Base-by-base conservation (phyloP, 2,329 filamentous ascomycete species). In the Xylogone sp. region DNA sequence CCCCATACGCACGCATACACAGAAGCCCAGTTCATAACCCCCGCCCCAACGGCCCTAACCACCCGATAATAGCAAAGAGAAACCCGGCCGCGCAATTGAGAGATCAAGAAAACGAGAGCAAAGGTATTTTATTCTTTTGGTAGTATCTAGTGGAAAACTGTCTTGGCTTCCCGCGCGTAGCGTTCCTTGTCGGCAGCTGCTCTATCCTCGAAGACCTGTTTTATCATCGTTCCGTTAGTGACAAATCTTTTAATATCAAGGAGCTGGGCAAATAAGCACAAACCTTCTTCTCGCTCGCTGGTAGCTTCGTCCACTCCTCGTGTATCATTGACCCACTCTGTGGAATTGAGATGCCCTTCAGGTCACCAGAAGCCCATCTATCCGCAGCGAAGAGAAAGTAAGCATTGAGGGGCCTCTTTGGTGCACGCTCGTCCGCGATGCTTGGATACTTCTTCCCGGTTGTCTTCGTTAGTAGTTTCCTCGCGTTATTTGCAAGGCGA, bases 401-500 rank as follows among this genome's bases (percentile, higher is more conserved):
- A 0, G 75, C 13, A 3, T n/a, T 60, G 0, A 6, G 1, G 3
- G 74, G 68, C 2, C 54, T 54, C 64, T 78, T 82, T 46, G 78
- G 72, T 13, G 65, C 60, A 46, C 84, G 76, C 10, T 80, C 73
- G 61, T 88, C 84, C 4, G 68, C 54, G 49, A 87, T 73, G 6
- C 47, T 45, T 42, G 29, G 60, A 46, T 21, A 56, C 53, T 42
- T 51, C 56, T 43, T 60, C 60, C 2, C 56, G 39, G 10, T 51
- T 57, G 45, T 49, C 57, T 39, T 57, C 59, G 21, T 58, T 27
- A 68, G 51, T 19, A 24, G 39, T 22, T 39, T 53, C 34, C 84
- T 79, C 10, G 84, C 84, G 10, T 57, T 61, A 64, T 88, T 88
- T 51, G 84, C 84, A 2, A 71, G 53, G 44, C 69, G 70, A 58